Evolutionary conservation across 2,329 filamentous ascomycete genomes (phyloP).

Genomic region (Ustilaginoidea virens): DNA sequence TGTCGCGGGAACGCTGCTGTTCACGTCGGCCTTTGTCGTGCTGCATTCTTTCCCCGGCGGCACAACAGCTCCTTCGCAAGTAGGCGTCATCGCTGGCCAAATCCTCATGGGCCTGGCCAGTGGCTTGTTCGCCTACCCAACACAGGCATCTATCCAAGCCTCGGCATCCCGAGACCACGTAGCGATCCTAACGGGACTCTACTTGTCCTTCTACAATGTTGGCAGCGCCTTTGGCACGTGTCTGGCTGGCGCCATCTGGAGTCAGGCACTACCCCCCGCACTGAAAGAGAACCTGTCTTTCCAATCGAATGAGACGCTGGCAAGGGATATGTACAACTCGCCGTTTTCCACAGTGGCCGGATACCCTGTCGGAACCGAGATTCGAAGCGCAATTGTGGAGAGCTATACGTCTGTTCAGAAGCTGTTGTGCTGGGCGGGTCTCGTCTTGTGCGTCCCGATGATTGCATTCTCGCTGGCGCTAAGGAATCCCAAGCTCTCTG

Average conservation of each 20-base stretch:
- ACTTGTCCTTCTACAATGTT: constrained; percentile 25
- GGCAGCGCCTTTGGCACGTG: constrained; percentile 25
- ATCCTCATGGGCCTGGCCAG: constrained; percentile 41
- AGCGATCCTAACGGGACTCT: constrained; percentile 22
- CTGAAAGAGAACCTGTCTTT: constrained; percentile 18
- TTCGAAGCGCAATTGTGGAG: constrained; percentile 25
- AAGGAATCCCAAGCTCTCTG: constrained; percentile 27
- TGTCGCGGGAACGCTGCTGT: constrained; percentile 37
- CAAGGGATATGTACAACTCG: constrained; percentile 19
- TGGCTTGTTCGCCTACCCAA: constrained; percentile 35
- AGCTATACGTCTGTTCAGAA: constrained; percentile 29
- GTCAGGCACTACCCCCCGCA: constrained; percentile 20
- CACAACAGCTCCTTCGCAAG: constrained; percentile 19
- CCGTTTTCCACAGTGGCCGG: constrained; percentile 17
- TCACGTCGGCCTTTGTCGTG: constrained; percentile 39
- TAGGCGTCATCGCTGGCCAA: constrained; percentile 39
- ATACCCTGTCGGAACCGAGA: constrained; percentile 26
- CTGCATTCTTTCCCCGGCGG: constrained; percentile 40
- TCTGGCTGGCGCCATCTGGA: constrained; percentile 25
- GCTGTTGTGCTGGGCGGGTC: constrained; percentile 27
- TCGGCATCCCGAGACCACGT: constrained; percentile 21
- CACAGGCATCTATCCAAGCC: constrained; percentile 24
- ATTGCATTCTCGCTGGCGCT: constrained; percentile 27
- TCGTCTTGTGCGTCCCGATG: constrained; percentile 30
- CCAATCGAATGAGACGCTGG: constrained; percentile 18